Evolutionary conservation across 306 rosid genomes (phyloP).

Genomic region (Sesbania bispinosa): DNA sequence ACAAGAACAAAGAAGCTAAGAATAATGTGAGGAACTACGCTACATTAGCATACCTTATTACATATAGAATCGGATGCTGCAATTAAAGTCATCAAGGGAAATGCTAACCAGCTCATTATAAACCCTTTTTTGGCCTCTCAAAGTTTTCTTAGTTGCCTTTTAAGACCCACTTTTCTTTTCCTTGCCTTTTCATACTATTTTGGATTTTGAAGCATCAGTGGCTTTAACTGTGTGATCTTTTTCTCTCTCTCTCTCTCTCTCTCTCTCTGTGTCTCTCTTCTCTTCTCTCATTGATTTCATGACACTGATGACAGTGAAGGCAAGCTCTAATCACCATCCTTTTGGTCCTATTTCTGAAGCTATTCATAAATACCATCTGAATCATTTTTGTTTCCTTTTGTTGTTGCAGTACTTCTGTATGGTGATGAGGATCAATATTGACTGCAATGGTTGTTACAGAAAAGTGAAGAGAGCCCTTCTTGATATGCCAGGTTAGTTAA

Average conservation of each 20-base stretch:
- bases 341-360: not conserved
- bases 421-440: conserved; percentile 57
- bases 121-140: conserved; percentile 27
- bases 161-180: not conserved
- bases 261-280: too few species aligned
- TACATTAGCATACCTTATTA: not conserved
- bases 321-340: conserved; percentile 8
- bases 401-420: conserved; percentile 36
- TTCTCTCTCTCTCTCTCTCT: not conserved
- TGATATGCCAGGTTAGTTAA: conserved; percentile 50
- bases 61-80: conserved; percentile 44
- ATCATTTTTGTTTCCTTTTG: not conserved
- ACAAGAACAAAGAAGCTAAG: conserved; percentile 30
- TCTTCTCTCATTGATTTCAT: conserved; percentile 24
- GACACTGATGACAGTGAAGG: conserved; percentile 56
- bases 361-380: not conserved
- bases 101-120: conserved; percentile 39
- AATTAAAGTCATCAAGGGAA: conserved; percentile 6
- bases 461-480: conserved; percentile 53
- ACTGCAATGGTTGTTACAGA: conserved; percentile 45
- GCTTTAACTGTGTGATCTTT: not conserved
- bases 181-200: conserved; percentile 18
- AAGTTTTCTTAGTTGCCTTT: conserved; percentile 14
- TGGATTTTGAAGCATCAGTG: conserved; percentile 17
- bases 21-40: conserved; percentile 33